These are phyloP conservation scores for Pseudonitzschia multiseries DNA, from an alignment of 108 stramenopile genomes.

Conservation along the genomic window DNA sequence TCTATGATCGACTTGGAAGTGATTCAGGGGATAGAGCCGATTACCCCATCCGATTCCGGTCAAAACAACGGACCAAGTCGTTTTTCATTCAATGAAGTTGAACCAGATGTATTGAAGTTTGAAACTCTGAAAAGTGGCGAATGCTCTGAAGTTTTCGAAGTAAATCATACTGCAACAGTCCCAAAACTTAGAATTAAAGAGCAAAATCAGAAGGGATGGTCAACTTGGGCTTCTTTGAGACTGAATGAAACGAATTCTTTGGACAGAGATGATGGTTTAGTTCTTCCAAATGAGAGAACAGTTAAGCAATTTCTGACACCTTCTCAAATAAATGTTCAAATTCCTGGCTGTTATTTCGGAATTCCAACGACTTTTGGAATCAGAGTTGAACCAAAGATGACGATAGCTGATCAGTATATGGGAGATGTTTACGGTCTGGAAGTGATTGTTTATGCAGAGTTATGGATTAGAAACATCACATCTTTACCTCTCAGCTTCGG, in stretches of 20 bases:
- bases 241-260: background rate
- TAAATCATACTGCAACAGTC: conserved; percentile 13
- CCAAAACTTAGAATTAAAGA: conserved; percentile 27
- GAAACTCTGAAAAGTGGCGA: conserved; percentile 33
- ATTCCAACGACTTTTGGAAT: conserved; percentile 55
- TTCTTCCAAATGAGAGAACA: conserved; percentile 12
- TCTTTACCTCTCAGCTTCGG: conserved; percentile 62
- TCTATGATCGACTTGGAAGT: conserved; percentile 40
- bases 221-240: conserved; percentile 33
- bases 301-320: conserved; percentile 6
- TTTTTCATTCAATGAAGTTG: conserved; percentile 16
- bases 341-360: conserved; percentile 38
- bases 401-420: conserved; percentile 19
- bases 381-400: conserved; percentile 52
- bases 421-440: conserved; percentile 45
- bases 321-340: conserved; percentile 46
- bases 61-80: background rate
- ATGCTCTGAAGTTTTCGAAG: conserved; percentile 43
- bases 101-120: conserved; percentile 4
- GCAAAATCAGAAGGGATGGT: conserved; percentile 29
- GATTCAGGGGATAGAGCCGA: background rate
- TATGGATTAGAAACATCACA: conserved; percentile 69
- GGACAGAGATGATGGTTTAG: conserved; percentile 5
- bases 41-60: background rate
- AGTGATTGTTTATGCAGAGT: conserved; percentile 59